These are phyloP conservation scores for Fraxinus floribunda DNA, from an alignment of 305 asterid species.

Conservation along the genomic window DNA sequence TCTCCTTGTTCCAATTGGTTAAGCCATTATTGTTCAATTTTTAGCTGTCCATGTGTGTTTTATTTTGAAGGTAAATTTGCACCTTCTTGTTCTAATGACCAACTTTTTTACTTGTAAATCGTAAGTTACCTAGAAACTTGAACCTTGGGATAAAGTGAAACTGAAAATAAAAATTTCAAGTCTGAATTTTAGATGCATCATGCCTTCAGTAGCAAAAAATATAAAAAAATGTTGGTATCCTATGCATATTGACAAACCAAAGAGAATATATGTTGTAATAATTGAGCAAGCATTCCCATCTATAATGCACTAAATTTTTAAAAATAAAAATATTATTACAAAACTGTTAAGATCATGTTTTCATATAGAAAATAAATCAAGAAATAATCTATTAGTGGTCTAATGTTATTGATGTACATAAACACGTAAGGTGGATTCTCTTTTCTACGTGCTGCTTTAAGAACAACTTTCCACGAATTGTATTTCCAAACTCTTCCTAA, in stretches of 20 bases:
- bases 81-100: not conserved
- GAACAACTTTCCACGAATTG: conserved; percentile 25
- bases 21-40: not conserved
- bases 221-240: not conserved
- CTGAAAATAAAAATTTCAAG: not conserved
- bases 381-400: conserved; percentile 24
- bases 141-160: not conserved
- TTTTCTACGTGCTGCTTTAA: conserved; percentile 18
- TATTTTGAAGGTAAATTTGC: not conserved
- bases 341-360: conserved; percentile 1
- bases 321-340: not conserved
- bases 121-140: not conserved
- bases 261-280: not conserved
- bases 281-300: not conserved
- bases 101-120: not conserved
- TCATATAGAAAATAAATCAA: conserved; percentile 31
- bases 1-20: not conserved
- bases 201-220: not conserved
- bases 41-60: not conserved
- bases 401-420: conserved; percentile 30
- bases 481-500: conserved; percentile 23
- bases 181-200: not conserved
- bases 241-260: not conserved
- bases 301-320: not conserved
- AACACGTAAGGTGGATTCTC: conserved; percentile 20